Evolutionary conservation across 495 filamentous ascomycete species (phyloP).

Genomic region (Pyrenopolyporus hunteri): DNA sequence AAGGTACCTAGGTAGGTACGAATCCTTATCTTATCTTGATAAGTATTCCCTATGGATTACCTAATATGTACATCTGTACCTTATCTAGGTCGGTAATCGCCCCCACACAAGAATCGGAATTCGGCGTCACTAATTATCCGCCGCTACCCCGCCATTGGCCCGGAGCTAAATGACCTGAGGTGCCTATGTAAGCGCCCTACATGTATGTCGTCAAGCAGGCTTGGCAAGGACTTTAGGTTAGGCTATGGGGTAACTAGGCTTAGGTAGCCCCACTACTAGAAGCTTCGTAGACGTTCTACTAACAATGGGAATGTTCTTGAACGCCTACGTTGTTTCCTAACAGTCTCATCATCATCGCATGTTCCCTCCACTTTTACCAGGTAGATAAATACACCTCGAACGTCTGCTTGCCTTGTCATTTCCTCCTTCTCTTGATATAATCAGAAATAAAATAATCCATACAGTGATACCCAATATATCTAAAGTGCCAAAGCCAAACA

Average conservation of each 20-base stretch:
- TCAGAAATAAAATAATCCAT: constrained; percentile 12
- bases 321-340: neutral
- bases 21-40: constrained; percentile 13
- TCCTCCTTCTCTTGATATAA: constrained; percentile 11
- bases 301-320: constrained; percentile 21
- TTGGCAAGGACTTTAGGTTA: constrained; percentile 13
- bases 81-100: neutral
- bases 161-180: neutral
- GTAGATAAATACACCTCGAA: constrained; percentile 29
- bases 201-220: constrained; percentile 20
- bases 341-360: constrained; percentile 32
- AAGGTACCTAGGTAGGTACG: constrained; percentile 9
- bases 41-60: neutral
- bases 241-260: neutral
- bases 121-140: constrained; percentile 1
- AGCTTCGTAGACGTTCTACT: constrained; percentile 28
- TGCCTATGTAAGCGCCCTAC: too few relatives aligned
- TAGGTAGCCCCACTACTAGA: constrained; percentile 24
- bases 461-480: neutral
- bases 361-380: constrained; percentile 23
- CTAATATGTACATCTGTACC: neutral
- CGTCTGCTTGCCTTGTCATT: constrained; percentile 1
- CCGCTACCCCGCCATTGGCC: constrained; percentile 15
- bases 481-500: constrained; percentile 6
- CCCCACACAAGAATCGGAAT: neutral